Evolutionary conservation across 1,284 basidiomycete species (phyloP).

Genomic region (Laetiporus sulphureus): DNA sequence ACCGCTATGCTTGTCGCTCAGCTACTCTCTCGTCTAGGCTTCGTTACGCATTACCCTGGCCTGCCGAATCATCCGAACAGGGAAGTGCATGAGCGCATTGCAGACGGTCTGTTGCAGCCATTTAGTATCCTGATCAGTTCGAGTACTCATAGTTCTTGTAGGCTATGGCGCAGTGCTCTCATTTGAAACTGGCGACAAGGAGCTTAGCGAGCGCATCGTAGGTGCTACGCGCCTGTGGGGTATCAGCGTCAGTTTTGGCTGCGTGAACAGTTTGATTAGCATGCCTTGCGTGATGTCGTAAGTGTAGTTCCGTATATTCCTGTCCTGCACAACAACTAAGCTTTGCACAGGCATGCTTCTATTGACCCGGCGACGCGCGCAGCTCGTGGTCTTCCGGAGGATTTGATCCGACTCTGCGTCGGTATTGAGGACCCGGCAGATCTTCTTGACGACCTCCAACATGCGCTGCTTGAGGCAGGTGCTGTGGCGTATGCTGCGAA

Average conservation of each 20-base stretch:
- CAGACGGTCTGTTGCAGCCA: slow-evolving; percentile 49
- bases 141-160: not conserved
- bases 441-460: slow-evolving; percentile 92
- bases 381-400: slow-evolving; percentile 92
- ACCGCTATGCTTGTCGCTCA: slow-evolving; percentile 82
- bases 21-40: slow-evolving; percentile 84
- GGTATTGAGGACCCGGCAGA: slow-evolving; percentile 96
- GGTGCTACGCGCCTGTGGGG: slow-evolving; percentile 93
- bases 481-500: slow-evolving; percentile 57
- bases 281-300: slow-evolving; percentile 99
- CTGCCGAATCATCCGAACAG: slow-evolving; percentile 79
- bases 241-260: slow-evolving; percentile 96
- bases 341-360: slow-evolving; percentile 76
- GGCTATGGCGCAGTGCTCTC: slow-evolving; percentile 87
- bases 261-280: slow-evolving; percentile 96
- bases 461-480: slow-evolving; percentile 87
- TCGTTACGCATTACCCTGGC: slow-evolving; percentile 93
- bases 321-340: slow-evolving; percentile 6
- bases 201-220: slow-evolving; percentile 88
- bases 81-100: slow-evolving; percentile 84
- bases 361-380: slow-evolving; percentile 93
- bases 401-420: slow-evolving; percentile 96
- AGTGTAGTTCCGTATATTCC: slow-evolving; percentile 29
- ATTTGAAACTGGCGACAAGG: slow-evolving; percentile 92
- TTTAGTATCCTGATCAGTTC: not conserved